These are phyloP conservation scores for Backusella tarrabulga DNA, from an alignment of 192 early-diverging fungal genomes.

Conservation along the genomic window DNA sequence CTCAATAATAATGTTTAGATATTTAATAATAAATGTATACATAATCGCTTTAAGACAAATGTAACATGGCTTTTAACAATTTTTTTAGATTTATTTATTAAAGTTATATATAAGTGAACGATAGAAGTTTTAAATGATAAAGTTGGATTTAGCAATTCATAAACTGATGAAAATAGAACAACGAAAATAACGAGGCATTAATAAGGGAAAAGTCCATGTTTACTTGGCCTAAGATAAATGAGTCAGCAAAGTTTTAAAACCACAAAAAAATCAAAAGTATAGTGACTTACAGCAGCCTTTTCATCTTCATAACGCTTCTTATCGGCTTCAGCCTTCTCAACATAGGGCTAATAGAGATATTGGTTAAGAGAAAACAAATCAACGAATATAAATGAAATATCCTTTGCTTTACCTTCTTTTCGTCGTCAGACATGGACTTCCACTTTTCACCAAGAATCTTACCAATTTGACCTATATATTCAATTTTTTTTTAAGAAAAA, in stretches of 20 bases:
- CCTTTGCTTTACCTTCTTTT: conserved; percentile 38
- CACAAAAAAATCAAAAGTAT: not conserved
- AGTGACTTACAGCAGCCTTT: conserved; percentile 33
- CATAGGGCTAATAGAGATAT: conserved; percentile 22
- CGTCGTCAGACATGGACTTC: conserved; percentile 33
- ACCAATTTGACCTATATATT: conserved; percentile 35
- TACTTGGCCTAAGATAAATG: not conserved
- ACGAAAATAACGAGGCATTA: not conserved
- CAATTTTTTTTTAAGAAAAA: not conserved
- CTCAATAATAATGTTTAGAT: not conserved
- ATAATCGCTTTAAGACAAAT: not conserved
- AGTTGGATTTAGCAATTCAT: not conserved
- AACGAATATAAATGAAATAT: not conserved
- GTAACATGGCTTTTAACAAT: not conserved
- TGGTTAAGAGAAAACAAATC: not conserved
- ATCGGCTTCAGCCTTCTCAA: conserved; percentile 35
- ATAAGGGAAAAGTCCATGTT: not conserved
- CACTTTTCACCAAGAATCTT: conserved; percentile 46
- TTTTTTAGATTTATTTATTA: not conserved
- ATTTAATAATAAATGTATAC: not conserved
- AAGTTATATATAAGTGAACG: not conserved
- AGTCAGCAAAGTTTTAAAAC: not conserved
- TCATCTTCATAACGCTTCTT: conserved; percentile 43
- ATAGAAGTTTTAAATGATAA: not conserved
- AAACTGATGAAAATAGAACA: not conserved